phyloP scores from a whole-genome alignment of 441 rosid species.

The Populus hybrid region DNA sequence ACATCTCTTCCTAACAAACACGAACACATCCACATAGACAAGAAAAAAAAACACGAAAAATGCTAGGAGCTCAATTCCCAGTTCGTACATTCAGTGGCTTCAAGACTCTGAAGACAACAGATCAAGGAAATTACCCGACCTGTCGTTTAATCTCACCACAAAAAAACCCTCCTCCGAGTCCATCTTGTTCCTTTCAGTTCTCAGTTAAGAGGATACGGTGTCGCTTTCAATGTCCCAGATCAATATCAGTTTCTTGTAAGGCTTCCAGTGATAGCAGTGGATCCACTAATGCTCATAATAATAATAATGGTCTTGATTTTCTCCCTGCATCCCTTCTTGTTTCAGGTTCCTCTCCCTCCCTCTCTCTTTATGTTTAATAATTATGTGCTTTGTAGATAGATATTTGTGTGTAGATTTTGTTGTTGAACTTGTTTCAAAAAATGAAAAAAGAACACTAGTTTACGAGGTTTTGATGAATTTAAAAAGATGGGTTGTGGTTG shows the following conservation, averaged over 20 bases:
- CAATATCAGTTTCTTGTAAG: conserved; percentile 32
- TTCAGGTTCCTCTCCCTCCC: conserved; percentile 39
- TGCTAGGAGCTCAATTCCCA: conserved; percentile 32
- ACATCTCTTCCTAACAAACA: neutral
- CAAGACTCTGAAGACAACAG: conserved; percentile 8
- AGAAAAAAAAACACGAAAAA: neutral
- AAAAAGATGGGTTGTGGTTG: neutral
- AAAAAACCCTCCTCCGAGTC: neutral
- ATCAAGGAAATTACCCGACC: neutral
- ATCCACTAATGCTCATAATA: conserved; percentile 33
- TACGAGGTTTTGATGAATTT: neutral
- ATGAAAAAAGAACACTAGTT: neutral
- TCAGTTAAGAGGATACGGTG: conserved; percentile 10
- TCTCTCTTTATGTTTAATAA: neutral
- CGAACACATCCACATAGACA: neutral
- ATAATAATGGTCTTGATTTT: neutral
- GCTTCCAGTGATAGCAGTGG: conserved; percentile 33
- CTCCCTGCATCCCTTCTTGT: conserved; percentile 40
- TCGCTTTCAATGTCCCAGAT: conserved; percentile 7
- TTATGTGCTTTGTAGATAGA: neutral
- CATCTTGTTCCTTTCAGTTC: neutral
- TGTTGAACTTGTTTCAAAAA: neutral
- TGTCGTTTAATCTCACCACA: neutral
- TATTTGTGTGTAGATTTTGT: neutral
- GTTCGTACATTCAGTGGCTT: conserved; percentile 17